These are phyloP conservation scores for Dispira simplex DNA, from an alignment of 192 early-diverging fungal genomes.

Conservation along the genomic window DNA sequence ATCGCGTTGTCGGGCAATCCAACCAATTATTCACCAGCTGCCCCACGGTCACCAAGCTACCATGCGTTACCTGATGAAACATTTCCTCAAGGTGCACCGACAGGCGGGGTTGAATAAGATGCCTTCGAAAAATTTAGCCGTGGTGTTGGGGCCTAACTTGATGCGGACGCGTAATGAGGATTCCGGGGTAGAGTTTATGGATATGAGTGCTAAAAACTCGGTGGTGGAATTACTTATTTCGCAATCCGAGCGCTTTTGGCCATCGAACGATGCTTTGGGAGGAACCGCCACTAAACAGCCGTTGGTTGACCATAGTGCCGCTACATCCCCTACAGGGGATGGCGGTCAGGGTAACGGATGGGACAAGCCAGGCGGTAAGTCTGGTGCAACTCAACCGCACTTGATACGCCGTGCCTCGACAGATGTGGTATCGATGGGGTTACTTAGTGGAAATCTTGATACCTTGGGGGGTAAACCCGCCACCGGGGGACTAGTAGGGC, in stretches of 20 bases:
- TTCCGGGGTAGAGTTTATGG: slow-evolving; percentile 41
- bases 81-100: slow-evolving; percentile 45
- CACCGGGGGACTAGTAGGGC: too few species aligned
- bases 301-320: too few species aligned
- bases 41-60: slow-evolving; percentile 46
- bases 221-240: slow-evolving; percentile 53
- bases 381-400: background rate
- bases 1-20: slow-evolving; percentile 22
- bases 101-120: slow-evolving; percentile 62
- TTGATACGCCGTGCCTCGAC: slow-evolving; percentile 9
- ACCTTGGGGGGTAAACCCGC: too few species aligned
- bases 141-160: slow-evolving; percentile 88
- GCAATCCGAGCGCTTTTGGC: slow-evolving; percentile 32
- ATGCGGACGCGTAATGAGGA: slow-evolving; percentile 39
- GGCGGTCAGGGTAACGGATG: background rate
- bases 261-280: background rate
- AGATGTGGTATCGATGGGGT: slow-evolving; percentile 8
- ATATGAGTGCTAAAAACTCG: slow-evolving; percentile 59
- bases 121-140: slow-evolving; percentile 80
- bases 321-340: too few species aligned
- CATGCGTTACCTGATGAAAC: slow-evolving; percentile 38
- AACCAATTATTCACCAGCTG: slow-evolving; percentile 31
- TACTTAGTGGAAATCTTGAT: background rate
- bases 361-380: background rate
- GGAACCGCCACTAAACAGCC: background rate